Evolutionary conservation across 352 stramenopile species (phyloP).

Genomic region (Nothophytophthora sp.): DNA sequence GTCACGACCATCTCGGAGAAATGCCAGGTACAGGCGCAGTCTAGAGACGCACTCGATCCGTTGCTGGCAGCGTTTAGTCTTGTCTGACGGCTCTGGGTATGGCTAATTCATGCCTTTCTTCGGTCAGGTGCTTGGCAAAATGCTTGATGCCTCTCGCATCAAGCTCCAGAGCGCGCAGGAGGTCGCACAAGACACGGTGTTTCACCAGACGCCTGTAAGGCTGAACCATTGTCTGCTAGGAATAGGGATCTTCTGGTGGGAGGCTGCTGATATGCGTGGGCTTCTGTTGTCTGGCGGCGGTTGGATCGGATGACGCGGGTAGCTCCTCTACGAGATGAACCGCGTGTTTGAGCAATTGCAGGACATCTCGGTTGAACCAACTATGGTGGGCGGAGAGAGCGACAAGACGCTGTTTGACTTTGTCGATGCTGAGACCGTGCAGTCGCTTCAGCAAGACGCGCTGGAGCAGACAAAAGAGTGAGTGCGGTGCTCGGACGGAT

Average conservation of each 20-base stretch:
- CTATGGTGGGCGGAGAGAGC: slow-evolving; percentile 50
- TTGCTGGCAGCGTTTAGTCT: not conserved
- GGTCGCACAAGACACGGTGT: slow-evolving; percentile 51
- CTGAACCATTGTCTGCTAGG: not conserved
- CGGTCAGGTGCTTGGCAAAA: slow-evolving; percentile 57
- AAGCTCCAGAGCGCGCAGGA: slow-evolving; percentile 59
- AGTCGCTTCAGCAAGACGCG: slow-evolving; percentile 76
- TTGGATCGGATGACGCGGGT: not conserved
- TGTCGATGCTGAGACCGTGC: slow-evolving; percentile 79
- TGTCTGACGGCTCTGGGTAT: not conserved
- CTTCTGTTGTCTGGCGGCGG: not conserved
- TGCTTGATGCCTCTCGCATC: slow-evolving; percentile 59
- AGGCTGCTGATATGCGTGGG: not conserved
- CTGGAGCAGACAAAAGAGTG: slow-evolving; percentile 73
- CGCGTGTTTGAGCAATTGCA: slow-evolving; percentile 71
- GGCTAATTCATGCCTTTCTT: not conserved
- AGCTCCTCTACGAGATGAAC: slow-evolving; percentile 80
- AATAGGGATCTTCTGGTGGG: not conserved
- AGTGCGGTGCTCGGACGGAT: not conserved
- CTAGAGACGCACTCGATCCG: too few relatives aligned
- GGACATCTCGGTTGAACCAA: slow-evolving; percentile 45
- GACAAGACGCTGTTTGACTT: slow-evolving; percentile 87
- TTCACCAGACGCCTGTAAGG: slow-evolving; percentile 55
- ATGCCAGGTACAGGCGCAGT: slow-evolving; percentile 41
- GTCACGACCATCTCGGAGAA: slow-evolving; percentile 72